Percentiles rank a stretch among this genome's conserved stretches.
phyloP scores from a whole-genome alignment of 176 grass and related monocot genomes.

The Zea luxurians region DNA sequence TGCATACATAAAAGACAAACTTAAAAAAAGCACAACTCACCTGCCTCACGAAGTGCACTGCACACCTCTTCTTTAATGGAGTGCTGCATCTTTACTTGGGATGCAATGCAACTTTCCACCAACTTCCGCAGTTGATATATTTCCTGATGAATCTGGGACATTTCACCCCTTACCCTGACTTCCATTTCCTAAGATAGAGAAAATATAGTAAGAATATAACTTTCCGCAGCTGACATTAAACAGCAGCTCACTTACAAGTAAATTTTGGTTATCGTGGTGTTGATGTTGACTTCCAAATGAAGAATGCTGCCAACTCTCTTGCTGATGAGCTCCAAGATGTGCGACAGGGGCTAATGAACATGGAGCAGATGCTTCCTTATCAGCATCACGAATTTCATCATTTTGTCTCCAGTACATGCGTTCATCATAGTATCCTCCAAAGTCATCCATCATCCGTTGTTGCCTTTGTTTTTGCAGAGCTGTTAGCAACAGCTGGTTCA shows the following conservation, averaged over 20 bases:
- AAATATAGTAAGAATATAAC: conserved; percentile 36
- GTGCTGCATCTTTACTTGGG: conserved; percentile 70
- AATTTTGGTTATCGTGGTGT: conserved; percentile 49
- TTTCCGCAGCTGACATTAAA: conserved; percentile 27
- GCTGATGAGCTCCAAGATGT: conserved; percentile 46
- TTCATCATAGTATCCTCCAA: conserved; percentile 57
- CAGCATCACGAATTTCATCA: conserved; percentile 49
- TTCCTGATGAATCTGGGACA: conserved; percentile 84
- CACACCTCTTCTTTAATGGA: conserved; percentile 83
- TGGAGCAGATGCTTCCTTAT: conserved; percentile 48
- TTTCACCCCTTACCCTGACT: conserved; percentile 64
- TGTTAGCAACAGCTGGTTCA: conserved; percentile 70
- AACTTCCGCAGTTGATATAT: conserved; percentile 81
- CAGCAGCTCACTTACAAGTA: conserved; percentile 48
- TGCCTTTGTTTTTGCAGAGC: conserved; percentile 65
- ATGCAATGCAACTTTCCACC: conserved; percentile 86
- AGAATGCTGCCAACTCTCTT: conserved; percentile 54
- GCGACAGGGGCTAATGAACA: conserved; percentile 57
- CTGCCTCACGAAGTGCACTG: conserved; percentile 69
- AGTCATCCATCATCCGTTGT: conserved; percentile 62
- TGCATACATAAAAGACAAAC: conserved; percentile 2
- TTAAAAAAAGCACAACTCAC: conserved; percentile 42
- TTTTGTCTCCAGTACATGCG: conserved; percentile 62
- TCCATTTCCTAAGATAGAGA: conserved; percentile 57
- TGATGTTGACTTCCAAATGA: conserved; percentile 48